Evolutionary conservation across 768 basidiomycete genomes (phyloP).

Genomic region (Dioszegia crocea): DNA sequence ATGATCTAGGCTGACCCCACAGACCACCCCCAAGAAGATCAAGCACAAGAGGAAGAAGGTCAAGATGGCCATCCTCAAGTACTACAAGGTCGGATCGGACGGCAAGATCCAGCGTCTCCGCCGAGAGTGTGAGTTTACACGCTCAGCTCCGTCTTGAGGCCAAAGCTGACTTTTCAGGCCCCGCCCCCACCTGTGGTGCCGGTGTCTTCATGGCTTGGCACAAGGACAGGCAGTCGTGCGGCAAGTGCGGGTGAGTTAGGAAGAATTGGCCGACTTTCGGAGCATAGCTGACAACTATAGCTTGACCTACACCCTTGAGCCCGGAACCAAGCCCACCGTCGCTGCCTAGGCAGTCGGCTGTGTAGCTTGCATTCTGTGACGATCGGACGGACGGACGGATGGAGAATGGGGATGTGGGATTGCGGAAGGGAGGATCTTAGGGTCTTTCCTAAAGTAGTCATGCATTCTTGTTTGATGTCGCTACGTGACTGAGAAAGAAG

Average conservation of each 20-base stretch:
- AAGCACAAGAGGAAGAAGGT: conserved; percentile 99
- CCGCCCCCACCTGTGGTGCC: conserved; percentile 53
- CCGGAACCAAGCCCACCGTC: conserved; percentile 47
- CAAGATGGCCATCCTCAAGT: conserved; percentile 99
- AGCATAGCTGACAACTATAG: conserved; percentile 6
- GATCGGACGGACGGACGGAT: background rate
- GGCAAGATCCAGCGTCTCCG: conserved; percentile 99
- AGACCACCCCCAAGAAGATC: conserved; percentile 92
- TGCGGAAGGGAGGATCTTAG: background rate
- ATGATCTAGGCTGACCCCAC: background rate
- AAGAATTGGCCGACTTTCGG: background rate
- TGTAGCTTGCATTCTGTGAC: background rate
- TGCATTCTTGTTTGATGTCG: background rate
- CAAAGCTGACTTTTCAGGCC: conserved; percentile 16
- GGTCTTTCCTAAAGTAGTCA: conserved; percentile 1
- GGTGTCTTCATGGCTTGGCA: conserved; percentile 85
- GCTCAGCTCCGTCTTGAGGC: conserved; percentile 47
- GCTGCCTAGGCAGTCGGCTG: conserved; percentile 16
- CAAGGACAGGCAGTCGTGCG: conserved; percentile 96
- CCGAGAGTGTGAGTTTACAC: conserved; percentile 81
- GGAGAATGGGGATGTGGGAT: background rate
- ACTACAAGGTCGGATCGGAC: conserved; percentile 99
- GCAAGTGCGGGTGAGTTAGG: conserved; percentile 52
- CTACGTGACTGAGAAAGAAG: background rate
- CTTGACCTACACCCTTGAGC: conserved; percentile 50